Conservation (phyloP, 179 eudicot genomes). For the Patellifolia procumbens region DNA sequence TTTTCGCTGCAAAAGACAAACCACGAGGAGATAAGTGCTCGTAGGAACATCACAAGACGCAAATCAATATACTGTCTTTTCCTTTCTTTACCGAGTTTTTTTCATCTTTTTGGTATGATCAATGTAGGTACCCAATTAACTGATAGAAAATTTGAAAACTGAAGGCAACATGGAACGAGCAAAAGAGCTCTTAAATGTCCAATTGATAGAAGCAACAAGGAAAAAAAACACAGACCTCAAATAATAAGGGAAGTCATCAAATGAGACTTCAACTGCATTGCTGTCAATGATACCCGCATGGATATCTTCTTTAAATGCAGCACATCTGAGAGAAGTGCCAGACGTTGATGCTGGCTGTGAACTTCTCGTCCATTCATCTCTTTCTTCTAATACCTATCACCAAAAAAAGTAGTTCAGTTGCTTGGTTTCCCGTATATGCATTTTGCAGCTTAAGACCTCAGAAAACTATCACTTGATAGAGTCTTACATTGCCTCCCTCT, state of each 20-base stretch:
- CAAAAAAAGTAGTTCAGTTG: conserved; percentile 15
- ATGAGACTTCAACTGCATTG: conserved; percentile 62
- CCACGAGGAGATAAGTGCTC: conserved; percentile 5
- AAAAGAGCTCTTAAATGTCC: neutral
- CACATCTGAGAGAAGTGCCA: conserved; percentile 56
- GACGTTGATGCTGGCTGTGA: conserved; percentile 61
- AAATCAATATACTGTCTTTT: neutral
- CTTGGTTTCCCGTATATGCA: neutral
- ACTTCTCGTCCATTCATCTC: conserved; percentile 53
- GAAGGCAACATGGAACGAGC: neutral
- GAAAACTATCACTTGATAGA: conserved; percentile 21
- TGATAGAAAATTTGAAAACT: neutral
- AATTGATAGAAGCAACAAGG: neutral
- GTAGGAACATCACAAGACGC: neutral
- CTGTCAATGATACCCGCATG: conserved; percentile 66
- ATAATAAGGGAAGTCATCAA: conserved; percentile 89
- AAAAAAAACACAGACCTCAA: conserved; percentile 49
- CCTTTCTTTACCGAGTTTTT: too few relatives aligned
- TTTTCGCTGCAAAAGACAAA: conserved; percentile 61
- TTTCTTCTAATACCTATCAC: conserved; percentile 62
- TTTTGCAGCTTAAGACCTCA: conserved; percentile 12
- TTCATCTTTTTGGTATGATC: too few relatives aligned
- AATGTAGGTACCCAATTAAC: neutral
- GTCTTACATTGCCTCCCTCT: conserved; percentile 60
- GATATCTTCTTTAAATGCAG: conserved; percentile 73